phyloP scores from a whole-genome alignment of 106 monocot genomes.

The Triglochin maritima region DNA sequence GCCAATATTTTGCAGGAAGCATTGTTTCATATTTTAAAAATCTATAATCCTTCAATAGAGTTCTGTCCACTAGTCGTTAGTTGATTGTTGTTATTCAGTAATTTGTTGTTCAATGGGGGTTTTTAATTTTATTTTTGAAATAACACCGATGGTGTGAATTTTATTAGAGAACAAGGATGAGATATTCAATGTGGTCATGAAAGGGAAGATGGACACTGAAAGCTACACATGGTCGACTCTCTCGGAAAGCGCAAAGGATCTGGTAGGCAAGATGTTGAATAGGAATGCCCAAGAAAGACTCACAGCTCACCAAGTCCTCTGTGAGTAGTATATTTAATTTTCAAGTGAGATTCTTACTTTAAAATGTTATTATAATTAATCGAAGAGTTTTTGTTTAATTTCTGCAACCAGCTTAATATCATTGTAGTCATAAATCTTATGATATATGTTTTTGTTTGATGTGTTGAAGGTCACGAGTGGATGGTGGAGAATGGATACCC shows the following conservation, averaged over 20 bases:
- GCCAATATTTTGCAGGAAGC: too few relatives aligned
- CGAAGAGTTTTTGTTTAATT: too few relatives aligned
- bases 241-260: conserved; percentile 62
- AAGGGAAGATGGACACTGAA: conserved; percentile 20
- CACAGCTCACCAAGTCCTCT: conserved; percentile 49
- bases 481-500: background rate
- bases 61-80: too few relatives aligned
- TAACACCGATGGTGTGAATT: too few relatives aligned
- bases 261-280: conserved; percentile 51
- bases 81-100: too few relatives aligned
- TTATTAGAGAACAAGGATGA: background rate
- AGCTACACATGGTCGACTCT: conserved; percentile 49
- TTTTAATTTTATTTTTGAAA: too few relatives aligned
- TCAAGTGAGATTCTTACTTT: too few relatives aligned
- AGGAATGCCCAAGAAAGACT: conserved; percentile 49
- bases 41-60: too few relatives aligned
- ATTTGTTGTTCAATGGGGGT: too few relatives aligned
- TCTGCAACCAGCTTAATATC: background rate
- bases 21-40: too few relatives aligned
- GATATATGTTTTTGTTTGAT: background rate
- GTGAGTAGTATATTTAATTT: conserved; percentile 20
- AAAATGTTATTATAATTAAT: too few relatives aligned
- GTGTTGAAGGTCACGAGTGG: background rate
- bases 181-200: background rate
- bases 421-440: background rate